phyloP scores from a whole-genome alignment of 2,329 filamentous ascomycete genomes.

The Parasarocladium wereldwijsianum region DNA sequence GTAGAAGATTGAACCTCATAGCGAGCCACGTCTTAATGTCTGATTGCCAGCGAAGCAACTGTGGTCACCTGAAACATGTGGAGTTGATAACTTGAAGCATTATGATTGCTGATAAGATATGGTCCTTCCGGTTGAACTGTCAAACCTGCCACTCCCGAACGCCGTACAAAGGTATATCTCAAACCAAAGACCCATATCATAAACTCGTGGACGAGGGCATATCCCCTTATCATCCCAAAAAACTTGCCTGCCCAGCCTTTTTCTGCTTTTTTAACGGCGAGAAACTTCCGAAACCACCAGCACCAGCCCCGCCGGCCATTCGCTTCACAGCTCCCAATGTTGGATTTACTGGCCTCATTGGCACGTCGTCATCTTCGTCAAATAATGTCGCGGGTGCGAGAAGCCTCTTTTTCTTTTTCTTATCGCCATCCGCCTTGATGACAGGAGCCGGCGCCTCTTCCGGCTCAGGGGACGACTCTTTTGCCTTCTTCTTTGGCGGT shows the following conservation, averaged over 20 bases:
- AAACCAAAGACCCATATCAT: too few relatives aligned
- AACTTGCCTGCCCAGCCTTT: slow-evolving; percentile 47
- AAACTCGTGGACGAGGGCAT: too few relatives aligned
- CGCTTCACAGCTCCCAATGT: slow-evolving; percentile 10
- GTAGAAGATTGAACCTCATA: too few relatives aligned
- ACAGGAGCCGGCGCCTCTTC: background rate
- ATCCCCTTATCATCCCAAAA: slow-evolving; percentile 32
- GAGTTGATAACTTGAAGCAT: too few relatives aligned
- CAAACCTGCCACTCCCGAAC: too few relatives aligned
- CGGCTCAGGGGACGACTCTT: background rate
- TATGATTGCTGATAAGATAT: too few relatives aligned
- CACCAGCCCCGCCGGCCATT: slow-evolving; percentile 19
- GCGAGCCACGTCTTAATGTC: too few relatives aligned
- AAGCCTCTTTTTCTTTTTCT: slow-evolving; percentile 58
- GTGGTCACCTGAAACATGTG: too few relatives aligned
- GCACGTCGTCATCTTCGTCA: slow-evolving; percentile 47
- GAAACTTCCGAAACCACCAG: slow-evolving; percentile 41
- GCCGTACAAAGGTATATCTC: too few relatives aligned
- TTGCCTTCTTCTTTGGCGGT: slow-evolving; percentile 3
- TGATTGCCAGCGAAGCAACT: too few relatives aligned
- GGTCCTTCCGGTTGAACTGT: too few relatives aligned
- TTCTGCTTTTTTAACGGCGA: slow-evolving; percentile 61
- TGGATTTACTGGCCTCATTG: slow-evolving; percentile 13
- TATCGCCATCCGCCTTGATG: slow-evolving; percentile 29
- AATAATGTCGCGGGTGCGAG: slow-evolving; percentile 51